These are phyloP conservation scores for Castanea mollissima DNA, from an alignment of 306 rosid species.

Conservation along the genomic window DNA sequence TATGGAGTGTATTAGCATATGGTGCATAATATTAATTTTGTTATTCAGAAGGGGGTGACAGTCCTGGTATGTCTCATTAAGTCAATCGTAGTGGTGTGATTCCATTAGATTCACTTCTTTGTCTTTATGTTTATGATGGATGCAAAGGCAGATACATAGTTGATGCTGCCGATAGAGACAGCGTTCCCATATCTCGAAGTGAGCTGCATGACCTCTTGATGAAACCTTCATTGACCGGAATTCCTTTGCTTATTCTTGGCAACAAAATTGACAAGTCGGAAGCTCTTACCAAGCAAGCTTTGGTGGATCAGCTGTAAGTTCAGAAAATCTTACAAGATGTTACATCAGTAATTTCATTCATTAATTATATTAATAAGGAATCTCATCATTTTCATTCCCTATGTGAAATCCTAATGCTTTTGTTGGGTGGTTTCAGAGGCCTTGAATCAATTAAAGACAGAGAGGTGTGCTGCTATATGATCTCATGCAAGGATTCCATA, in stretches of 20 bases:
- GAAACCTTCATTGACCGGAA: constrained; percentile 67
- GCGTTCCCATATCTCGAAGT: constrained; percentile 75
- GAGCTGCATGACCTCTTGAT: constrained; percentile 85
- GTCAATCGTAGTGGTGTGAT: neutral
- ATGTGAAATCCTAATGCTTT: constrained; percentile 14
- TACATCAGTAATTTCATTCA: neutral
- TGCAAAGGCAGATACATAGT: constrained; percentile 67
- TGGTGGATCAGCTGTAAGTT: constrained; percentile 90
- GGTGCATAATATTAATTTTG: neutral
- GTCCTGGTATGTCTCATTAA: constrained; percentile 1
- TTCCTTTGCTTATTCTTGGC: constrained; percentile 86
- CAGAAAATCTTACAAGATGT: neutral
- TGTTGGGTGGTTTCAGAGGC: constrained; percentile 54
- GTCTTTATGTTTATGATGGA: constrained; percentile 19
- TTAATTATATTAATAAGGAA: neutral
- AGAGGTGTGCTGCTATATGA: constrained; percentile 94
- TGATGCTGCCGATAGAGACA: constrained; percentile 94
- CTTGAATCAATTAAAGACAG: constrained; percentile 74
- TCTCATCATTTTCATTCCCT: neutral
- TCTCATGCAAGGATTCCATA: constrained; percentile 93
- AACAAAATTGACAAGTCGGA: constrained; percentile 93
- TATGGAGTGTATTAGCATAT: neutral
- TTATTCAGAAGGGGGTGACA: neutral
- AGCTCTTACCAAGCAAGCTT: constrained; percentile 87
- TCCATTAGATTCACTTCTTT: neutral